Evolutionary conservation across 1,139 yeast species (phyloP), one percentile per base, ranked within the genome.

Genomic region (Nakaseomyces delphensis): DNA sequence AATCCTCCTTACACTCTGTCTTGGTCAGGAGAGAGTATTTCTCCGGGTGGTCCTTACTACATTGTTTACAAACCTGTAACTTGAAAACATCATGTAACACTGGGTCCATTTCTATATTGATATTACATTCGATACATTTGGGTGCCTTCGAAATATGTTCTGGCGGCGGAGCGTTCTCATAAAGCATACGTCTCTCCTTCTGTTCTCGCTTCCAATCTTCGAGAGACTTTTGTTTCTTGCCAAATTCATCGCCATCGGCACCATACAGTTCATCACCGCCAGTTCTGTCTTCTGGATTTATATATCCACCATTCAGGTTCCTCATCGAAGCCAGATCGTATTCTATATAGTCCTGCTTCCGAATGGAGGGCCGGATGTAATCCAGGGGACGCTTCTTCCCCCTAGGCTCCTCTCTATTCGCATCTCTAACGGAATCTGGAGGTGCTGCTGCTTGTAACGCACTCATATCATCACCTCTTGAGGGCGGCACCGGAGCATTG

Each of bases 1-100:
- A 93, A 64, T 93, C 99, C 52, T 84, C 93, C 41, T 79, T 76
- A 61, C 96, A 86, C 63, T 93, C 99, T 0, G 99, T 93, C 63
- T 93, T 93, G 9, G 98, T 93, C 41, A 93, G 66, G 25, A 93
- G 63, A 0, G 97, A 77, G 58, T 89, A 93, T 58, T 91, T 91
- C 40, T 93, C 96, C 0, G 96, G 96, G 21, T 67, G 66, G 43
- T 71, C 71, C 50, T 76, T 77, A 27, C 78, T 77, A 62, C 98
- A 91, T 40, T 73, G 68, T 40, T 82, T 74, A 62, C 99, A 93
- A 5, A 89, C 96, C 10, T 86, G 68, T 20, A 80, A 66, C 25
- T 72, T 68, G 66, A 89, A 93, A 35, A 79, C 76, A 14, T 81
- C 74, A 56, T 68, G 76, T 37, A 87, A 57, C 45, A 83, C 74